Evolutionary conservation across 306 rosid genomes (phyloP).

Genomic region (Arachis hypogaea): DNA sequence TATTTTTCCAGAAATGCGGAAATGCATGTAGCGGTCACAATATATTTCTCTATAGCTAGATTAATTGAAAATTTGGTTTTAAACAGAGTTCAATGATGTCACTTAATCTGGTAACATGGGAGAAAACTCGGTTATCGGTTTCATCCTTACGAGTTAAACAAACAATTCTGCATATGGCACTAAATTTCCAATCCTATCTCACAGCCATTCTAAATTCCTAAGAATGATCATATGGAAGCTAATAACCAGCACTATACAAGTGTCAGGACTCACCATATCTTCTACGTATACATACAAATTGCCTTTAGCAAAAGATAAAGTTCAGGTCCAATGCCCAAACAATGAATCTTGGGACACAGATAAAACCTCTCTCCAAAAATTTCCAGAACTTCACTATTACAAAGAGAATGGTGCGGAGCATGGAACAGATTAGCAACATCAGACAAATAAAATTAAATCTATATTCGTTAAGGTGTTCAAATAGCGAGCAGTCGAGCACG

Average conservation of each 20-base stretch:
- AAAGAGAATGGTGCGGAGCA: not conserved
- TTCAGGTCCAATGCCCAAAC: not conserved
- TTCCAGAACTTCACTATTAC: not conserved
- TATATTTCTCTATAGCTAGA: not conserved
- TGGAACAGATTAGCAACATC: not conserved
- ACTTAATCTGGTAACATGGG: not conserved
- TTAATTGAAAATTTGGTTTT: not conserved
- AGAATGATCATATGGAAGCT: not conserved
- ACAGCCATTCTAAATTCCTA: not conserved
- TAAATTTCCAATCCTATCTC: not conserved
- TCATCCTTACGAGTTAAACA: not conserved
- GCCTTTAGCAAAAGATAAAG: not conserved
- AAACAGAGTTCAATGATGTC: not conserved
- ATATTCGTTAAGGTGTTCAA: slow-evolving; percentile 7
- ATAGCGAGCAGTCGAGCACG: not conserved
- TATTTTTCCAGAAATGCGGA: not conserved
- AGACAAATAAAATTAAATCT: not conserved
- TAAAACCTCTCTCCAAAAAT: not conserved
- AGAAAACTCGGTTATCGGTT: not conserved
- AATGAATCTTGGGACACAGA: not conserved
- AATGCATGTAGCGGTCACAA: not conserved
- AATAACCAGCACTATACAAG: not conserved
- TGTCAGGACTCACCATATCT: not conserved
- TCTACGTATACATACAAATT: not conserved
- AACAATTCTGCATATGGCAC: not conserved